Evolutionary conservation across 805 yeast genomes (phyloP).

Genomic region (Yamadazyma endophytica): DNA sequence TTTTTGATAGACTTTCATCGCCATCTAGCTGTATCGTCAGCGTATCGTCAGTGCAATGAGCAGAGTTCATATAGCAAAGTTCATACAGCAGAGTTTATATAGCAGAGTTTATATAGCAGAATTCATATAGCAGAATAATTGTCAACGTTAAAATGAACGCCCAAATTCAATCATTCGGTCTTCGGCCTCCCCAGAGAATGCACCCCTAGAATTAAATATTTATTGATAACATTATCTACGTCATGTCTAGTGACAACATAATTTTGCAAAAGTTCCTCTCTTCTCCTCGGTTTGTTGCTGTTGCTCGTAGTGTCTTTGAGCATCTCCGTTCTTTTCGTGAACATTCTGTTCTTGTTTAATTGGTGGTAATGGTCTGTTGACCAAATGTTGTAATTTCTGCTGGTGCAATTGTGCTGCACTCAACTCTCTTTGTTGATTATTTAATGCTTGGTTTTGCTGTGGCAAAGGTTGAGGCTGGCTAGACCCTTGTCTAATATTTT

Average conservation of each 20-base stretch:
- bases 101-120: too few relatives aligned
- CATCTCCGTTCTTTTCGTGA: slow-evolving; percentile 13
- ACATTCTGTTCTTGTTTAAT: slow-evolving; percentile 35
- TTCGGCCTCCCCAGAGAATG: too few relatives aligned
- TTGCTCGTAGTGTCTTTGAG: slow-evolving; percentile 25
- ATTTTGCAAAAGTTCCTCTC: slow-evolving; percentile 39
- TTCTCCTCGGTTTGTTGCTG: slow-evolving; percentile 34
- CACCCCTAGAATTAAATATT: too few relatives aligned
- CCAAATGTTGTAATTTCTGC: slow-evolving; percentile 45
- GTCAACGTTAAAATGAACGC: too few relatives aligned
- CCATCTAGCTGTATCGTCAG: too few relatives aligned
- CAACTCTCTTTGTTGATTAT: slow-evolving; percentile 30
- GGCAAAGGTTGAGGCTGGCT: not conserved
- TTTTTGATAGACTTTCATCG: too few relatives aligned
- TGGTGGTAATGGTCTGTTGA: slow-evolving; percentile 46
- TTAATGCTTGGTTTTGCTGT: slow-evolving; percentile 9
- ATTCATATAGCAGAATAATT: too few relatives aligned
- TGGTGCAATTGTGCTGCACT: slow-evolving; percentile 46
- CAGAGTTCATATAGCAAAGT: too few relatives aligned
- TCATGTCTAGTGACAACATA: slow-evolving; percentile 41
- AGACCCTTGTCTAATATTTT: slow-evolving; percentile 2
- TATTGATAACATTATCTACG: too few relatives aligned
- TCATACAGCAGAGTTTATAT: too few relatives aligned
- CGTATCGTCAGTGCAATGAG: too few relatives aligned
- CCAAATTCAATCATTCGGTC: too few relatives aligned